phyloP scores from a whole-genome alignment of 2,329 filamentous ascomycete genomes.

The Dothistroma septosporum region DNA sequence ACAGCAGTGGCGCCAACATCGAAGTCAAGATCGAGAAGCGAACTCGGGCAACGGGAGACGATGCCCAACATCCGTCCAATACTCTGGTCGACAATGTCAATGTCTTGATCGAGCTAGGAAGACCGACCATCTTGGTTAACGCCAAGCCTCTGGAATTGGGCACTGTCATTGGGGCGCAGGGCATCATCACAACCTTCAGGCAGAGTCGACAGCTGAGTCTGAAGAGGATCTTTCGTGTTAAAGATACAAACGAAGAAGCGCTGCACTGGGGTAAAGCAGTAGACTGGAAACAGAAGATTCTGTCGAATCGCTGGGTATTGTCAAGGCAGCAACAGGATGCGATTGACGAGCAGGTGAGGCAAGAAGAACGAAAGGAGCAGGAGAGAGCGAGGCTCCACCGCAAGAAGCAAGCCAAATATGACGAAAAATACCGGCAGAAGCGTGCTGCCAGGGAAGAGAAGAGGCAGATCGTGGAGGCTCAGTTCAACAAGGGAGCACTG shows the following conservation, averaged over 20 bases:
- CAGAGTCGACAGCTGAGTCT: conserved; percentile 50
- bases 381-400: conserved; percentile 35
- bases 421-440: conserved; percentile 31
- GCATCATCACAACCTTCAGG: conserved; percentile 52
- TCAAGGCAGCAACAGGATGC: conserved; percentile 40
- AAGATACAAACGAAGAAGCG: conserved; percentile 53
- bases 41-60: neutral
- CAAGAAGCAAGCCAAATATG: conserved; percentile 36
- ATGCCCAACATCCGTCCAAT: conserved; percentile 31
- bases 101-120: conserved; percentile 36
- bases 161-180: conserved; percentile 54
- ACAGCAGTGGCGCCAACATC: conserved; percentile 56
- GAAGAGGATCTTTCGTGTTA: conserved; percentile 49
- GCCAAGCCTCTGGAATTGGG: conserved; percentile 42
- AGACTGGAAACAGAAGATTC: conserved; percentile 47
- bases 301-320: conserved; percentile 53
- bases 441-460: conserved; percentile 38
- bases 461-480: conserved; percentile 38
- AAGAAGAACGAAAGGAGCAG: conserved; percentile 35
- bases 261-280: conserved; percentile 50
- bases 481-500: conserved; percentile 42
- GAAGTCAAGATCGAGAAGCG: conserved; percentile 51
- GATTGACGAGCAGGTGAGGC: conserved; percentile 38
- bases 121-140: conserved; percentile 44
- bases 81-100: conserved; percentile 39